Conservation (phyloP, 352 stramenopile genomes). For the Pythium insidiosum region DNA sequence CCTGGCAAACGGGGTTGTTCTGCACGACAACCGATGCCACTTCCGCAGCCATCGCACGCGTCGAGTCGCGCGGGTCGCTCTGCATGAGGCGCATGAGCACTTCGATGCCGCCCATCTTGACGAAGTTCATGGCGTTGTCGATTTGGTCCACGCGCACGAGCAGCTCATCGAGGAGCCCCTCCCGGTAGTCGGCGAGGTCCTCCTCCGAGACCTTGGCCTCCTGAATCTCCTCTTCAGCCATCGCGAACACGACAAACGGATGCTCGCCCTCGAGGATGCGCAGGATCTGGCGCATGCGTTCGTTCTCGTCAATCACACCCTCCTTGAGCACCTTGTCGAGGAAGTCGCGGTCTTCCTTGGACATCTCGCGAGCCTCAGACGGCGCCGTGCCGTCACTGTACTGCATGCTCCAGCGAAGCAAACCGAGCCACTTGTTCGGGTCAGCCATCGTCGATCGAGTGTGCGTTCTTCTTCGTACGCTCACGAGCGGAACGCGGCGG, state of each 20-base stretch:
- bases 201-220: constrained; percentile 35
- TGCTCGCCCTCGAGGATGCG: constrained; percentile 76
- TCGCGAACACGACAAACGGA: constrained; percentile 56
- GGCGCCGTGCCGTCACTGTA: constrained; percentile 73
- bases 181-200: constrained; percentile 74
- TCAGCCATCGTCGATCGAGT: constrained; percentile 29
- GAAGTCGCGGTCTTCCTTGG: constrained; percentile 67
- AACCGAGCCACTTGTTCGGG: constrained; percentile 82
- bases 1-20: constrained; percentile 82
- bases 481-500: no score
- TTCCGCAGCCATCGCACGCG: constrained; percentile 62
- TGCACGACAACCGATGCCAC: constrained; percentile 78
- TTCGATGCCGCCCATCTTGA: constrained; percentile 70
- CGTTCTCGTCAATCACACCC: constrained; percentile 77
- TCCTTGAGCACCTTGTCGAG: constrained; percentile 82
- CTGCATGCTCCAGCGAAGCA: constrained; percentile 87
- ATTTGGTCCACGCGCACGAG: constrained; percentile 83
- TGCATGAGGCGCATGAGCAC: constrained; percentile 57
- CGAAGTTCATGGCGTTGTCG: constrained; percentile 84
- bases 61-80: constrained; percentile 33
- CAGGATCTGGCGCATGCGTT: constrained; percentile 79
- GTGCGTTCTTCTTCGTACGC: no score
- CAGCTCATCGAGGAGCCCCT: constrained; percentile 75
- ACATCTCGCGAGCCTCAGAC: constrained; percentile 57
- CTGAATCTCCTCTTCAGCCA: constrained; percentile 23